Evolutionary conservation across 768 basidiomycete species (phyloP), one percentile per base, ranked within the genome.

Genomic region (Coprinellus micaceus): DNA sequence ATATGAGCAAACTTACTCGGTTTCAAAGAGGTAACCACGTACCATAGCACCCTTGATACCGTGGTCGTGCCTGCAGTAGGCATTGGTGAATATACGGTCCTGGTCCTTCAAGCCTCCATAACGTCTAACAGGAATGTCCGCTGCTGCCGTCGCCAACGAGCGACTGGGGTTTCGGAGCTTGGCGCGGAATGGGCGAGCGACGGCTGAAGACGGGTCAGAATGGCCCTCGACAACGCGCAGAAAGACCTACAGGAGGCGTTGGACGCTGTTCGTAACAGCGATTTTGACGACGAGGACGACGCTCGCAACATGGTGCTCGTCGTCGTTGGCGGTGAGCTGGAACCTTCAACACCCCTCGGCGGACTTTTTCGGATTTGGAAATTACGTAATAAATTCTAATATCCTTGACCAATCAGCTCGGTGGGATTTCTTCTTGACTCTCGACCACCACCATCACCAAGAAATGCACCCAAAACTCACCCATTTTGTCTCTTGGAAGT

Each of bases 101-200:
- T 94, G 91, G 75, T 98, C 96, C 71, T 89, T 94, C 60, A 98
- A 77, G 0, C 95, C 95, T 24, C 96, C 96, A 66, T 98, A 96
- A 58, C 83, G 84, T 61, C 94, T 81, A 19, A 95, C 90, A 28
- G 94, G 95, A n/a, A 91, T 77, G 66, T 91, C 86, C 36, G 84
- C 81, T 30, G 84, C 81, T 30, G 86, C 84, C 7, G 91, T 92
- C 44, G 91, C 92, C 60, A 94, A 71, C 21, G 76, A 73, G 50
- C 79, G 76, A 37, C 50, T 45, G 36, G 63, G 64, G 25, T 67
- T 67, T 60, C 70, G 64, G 40, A 69, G 65, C 69, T 73, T 75
- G 58, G 72, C 68, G 45, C 70, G 71, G 54, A 68, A 64, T 36
- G 70, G 66, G 6, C 69, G 66, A 21, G 67, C 61, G 41, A 70